Evolutionary conservation across 2,329 filamentous ascomycete species (phyloP), one percentile per base, ranked within the genome.

Genomic region (Curvularia hawaiiensis): DNA sequence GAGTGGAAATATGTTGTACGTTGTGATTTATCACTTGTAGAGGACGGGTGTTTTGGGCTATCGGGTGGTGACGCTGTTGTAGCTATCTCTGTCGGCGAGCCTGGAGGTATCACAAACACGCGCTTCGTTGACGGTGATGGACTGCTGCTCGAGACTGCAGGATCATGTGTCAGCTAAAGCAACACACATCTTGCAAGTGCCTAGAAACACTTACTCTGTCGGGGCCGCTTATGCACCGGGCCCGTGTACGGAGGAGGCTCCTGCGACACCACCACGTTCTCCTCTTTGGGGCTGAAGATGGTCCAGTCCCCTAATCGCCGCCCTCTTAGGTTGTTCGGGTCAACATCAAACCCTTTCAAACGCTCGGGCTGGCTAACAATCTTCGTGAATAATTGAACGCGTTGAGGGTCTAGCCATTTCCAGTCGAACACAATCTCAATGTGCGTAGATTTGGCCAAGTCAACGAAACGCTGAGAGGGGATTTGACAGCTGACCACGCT

Each of bases 231-330:
- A 24, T 45, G 24, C 16, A 16, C 24, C 24, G 41, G 7, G 5
- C 26, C 16, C 12, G 41, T 45, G 41, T 45, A 45, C 41, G 41
- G 41, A 45, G 41, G 41, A 30, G 41, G 41, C 41, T 45, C 41
- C 24, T 45, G 4, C 30, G 24, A 18, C 9, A 30, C 41, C 24
- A 45, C 41, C 41, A 30, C 41, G 41, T 30, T 45, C 41, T 45
- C 41, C 41, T 45, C 41, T 18, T 45, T 24, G 41, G 41, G 41
- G 24, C 41, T 45, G 24, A 30, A 45, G 24, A 45, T 45, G 24
- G 24, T 45, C 41, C 41, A 45, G 26, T 45, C 41, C 12, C 3
- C 26, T n/a, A 45, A 8, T 12, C 26, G 41, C 41, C 24, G 41
- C 30, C 16, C 16, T 45, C 14, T 45, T 24, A 45, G 41, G 41